Evolutionary conservation across 2,329 filamentous ascomycete genomes (phyloP).

Genomic region (Phialemoniopsis sp.): DNA sequence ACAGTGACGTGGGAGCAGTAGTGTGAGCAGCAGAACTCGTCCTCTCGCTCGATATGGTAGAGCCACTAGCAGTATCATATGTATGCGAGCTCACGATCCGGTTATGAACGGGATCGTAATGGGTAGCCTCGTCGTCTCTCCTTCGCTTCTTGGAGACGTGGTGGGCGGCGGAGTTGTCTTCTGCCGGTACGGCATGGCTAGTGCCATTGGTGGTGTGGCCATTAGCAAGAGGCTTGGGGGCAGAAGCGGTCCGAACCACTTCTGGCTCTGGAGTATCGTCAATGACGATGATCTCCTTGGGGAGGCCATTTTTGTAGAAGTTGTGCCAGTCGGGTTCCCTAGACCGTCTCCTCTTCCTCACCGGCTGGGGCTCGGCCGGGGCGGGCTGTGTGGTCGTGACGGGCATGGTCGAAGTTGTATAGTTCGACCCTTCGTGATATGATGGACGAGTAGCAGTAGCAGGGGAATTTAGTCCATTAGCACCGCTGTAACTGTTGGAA

Average conservation of each 20-base stretch:
- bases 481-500: conserved; percentile 14
- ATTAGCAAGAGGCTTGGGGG: conserved; percentile 28
- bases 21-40: conserved; percentile 78
- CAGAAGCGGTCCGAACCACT: conserved; percentile 27
- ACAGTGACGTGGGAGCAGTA: conserved; percentile 81
- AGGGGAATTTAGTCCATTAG: conserved; percentile 31
- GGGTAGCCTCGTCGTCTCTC: conserved; percentile 54
- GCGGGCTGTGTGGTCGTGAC: conserved; percentile 15
- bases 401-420: conserved; percentile 9
- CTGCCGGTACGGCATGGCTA: conserved; percentile 1
- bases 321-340: conserved; percentile 71
- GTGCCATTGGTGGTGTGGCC: conserved; percentile 22
- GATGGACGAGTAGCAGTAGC: conserved; percentile 12
- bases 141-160: conserved; percentile 73
- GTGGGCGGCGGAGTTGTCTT: conserved; percentile 19
- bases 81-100: conserved; percentile 66
- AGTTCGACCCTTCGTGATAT: no score
- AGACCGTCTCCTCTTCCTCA: conserved; percentile 51
- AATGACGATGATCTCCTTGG: conserved; percentile 83
- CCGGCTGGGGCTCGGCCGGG: conserved; percentile 22
- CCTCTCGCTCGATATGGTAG: conserved; percentile 77
- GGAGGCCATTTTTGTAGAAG: conserved; percentile 80
- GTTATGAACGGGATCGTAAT: conserved; percentile 66
- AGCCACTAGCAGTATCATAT: conserved; percentile 60
- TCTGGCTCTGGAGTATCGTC: conserved; percentile 61